Evolutionary conservation across 495 filamentous ascomycete genomes (phyloP).

Genomic region (Trichoderma orchidacearum): DNA sequence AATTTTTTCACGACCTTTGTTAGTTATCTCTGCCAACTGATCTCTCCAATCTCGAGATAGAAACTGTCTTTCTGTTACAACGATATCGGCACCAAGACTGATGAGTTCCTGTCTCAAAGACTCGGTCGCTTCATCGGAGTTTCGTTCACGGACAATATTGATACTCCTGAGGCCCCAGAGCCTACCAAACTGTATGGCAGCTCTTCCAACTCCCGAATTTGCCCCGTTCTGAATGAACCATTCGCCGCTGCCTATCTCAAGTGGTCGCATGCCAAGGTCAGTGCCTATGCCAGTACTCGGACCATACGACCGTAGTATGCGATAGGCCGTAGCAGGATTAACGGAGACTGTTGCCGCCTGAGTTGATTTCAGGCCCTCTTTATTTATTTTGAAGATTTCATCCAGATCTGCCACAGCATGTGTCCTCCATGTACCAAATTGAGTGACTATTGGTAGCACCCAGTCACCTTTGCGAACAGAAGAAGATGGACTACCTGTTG

Average conservation of each 20-base stretch:
- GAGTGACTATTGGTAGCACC: slow-evolving; percentile 71
- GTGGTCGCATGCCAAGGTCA: slow-evolving; percentile 9
- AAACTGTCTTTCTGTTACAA: slow-evolving; percentile 69
- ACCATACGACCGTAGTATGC: slow-evolving; percentile 80
- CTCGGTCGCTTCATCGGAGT: slow-evolving; percentile 45
- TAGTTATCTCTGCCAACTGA: slow-evolving; percentile 50
- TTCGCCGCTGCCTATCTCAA: slow-evolving; percentile 39
- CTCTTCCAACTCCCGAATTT: slow-evolving; percentile 80
- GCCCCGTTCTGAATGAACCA: slow-evolving; percentile 98
- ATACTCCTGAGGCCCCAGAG: slow-evolving; percentile 80
- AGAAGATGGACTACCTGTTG: slow-evolving; percentile 44
- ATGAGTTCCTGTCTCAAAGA: slow-evolving; percentile 55
- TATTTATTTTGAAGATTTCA: slow-evolving; percentile 52
- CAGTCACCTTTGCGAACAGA: slow-evolving; percentile 58
- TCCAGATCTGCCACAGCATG: slow-evolving; percentile 58
- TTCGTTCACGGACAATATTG: slow-evolving; percentile 66
- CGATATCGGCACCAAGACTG: slow-evolving; percentile 62
- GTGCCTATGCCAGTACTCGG: slow-evolving; percentile 18
- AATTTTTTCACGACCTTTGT: slow-evolving; percentile 51
- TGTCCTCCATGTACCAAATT: slow-evolving; percentile 86
- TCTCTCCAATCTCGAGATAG: slow-evolving; percentile 44
- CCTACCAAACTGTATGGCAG: slow-evolving; percentile 70
- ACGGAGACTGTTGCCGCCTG: slow-evolving; percentile 80
- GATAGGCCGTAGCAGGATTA: slow-evolving; percentile 86
- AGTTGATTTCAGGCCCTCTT: slow-evolving; percentile 48